Evolutionary conservation across 352 stramenopile species (phyloP), one percentile per base, ranked within the genome.

Genomic region (Phytophthora cactorum): DNA sequence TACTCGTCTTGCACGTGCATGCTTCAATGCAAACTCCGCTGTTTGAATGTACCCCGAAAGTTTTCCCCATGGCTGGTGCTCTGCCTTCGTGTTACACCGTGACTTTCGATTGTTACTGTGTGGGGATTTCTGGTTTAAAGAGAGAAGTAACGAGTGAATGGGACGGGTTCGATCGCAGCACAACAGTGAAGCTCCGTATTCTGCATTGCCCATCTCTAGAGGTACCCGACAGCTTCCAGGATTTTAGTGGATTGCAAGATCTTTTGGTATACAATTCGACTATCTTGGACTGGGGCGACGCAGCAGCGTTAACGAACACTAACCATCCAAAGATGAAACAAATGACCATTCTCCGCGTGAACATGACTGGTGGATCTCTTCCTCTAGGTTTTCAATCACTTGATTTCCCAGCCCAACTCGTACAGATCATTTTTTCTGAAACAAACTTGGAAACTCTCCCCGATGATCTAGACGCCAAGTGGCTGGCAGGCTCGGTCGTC

Each of bases 381-480:
- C 76, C 81, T 3, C 49, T 56, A 11, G 80, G 68, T 0, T 58
- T 87, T 22, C 44, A 74, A 36, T 59, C 70, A 3, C 25, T 9
- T 0, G 59, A 75, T 29, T 85, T 87, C 53, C 78, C 80, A 1
- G 28, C 10, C 1, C n/a, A 34, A 0, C 50, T 85, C 5, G 17
- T 34, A 9, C 51, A 82, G 45, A 52, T 87, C 12, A 66, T 70
- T 34, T 63, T 86, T 51, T 60, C 17, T 3, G 45, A 56, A 15
- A 72, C 61, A 15, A 81, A 79, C n/a, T 65, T 87, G 17, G 56
- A 58, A n/a, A 28, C 60, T 14, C 52, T 86, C 0, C 81, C 78
- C 1, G 25, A 68, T 9, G 45, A 85, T 44, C 34, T 89, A 10
- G 54, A 82, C 46, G 9, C 47, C 25, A 61, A 52, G 3, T 87